Percentiles rank a stretch among this genome's conserved stretches.
Evolutionary conservation across 2,329 filamentous ascomycete genomes (phyloP).

Genomic region (Endoconidiophora laricicola): DNA sequence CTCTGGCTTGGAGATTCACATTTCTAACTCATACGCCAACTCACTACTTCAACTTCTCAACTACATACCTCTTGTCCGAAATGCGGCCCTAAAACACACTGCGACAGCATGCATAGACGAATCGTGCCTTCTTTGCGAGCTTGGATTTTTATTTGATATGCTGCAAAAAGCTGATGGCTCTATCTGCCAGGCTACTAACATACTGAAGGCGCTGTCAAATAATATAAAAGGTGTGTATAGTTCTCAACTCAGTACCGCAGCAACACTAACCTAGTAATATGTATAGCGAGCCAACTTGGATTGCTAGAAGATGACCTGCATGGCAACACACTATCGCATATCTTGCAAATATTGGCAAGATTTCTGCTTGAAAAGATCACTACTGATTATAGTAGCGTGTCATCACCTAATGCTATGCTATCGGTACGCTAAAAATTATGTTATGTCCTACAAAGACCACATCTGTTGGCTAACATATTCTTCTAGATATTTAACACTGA

Average conservation of each 20-base stretch:
- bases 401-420: slow-evolving; percentile 51
- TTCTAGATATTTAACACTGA: slow-evolving; percentile 45
- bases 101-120: slow-evolving; percentile 72
- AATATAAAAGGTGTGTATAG: slow-evolving; percentile 49
- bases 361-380: slow-evolving; percentile 74
- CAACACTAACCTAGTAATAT: not conserved
- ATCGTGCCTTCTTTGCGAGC: slow-evolving; percentile 75
- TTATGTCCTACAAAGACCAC: not conserved
- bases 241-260: not conserved
- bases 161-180: slow-evolving; percentile 85
- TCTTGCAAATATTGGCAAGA: slow-evolving; percentile 72
- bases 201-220: slow-evolving; percentile 75
- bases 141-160: slow-evolving; percentile 96
- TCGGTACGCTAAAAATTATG: slow-evolving; percentile 29
- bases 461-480: not conserved
- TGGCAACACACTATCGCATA: slow-evolving; percentile 44
- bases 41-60: slow-evolving; percentile 78
- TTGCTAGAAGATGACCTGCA: slow-evolving; percentile 72
- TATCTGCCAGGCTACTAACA: slow-evolving; percentile 90
- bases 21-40: slow-evolving; percentile 92
- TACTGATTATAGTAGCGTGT: slow-evolving; percentile 49
- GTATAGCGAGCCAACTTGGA: slow-evolving; percentile 43
- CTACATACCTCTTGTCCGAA: slow-evolving; percentile 76
- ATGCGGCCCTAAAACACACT: slow-evolving; percentile 75
- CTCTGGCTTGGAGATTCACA: slow-evolving; percentile 89